These are phyloP conservation scores for Rhizophora mangle DNA, from an alignment of 345 rosid species.

Conservation along the genomic window DNA sequence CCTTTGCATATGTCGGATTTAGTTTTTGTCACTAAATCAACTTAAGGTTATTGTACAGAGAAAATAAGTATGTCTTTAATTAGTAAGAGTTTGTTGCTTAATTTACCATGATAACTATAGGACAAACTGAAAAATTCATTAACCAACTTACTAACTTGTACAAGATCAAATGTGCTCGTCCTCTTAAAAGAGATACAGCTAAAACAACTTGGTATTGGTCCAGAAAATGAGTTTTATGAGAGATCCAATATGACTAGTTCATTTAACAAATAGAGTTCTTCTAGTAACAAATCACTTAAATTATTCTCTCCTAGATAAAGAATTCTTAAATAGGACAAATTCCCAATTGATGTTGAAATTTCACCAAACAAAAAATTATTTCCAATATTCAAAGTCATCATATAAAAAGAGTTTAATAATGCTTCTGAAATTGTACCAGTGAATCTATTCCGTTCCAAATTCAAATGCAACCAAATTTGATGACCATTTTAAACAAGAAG, in stretches of 20 bases:
- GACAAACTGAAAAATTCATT: rapidly evolving
- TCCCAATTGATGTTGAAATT: background rate
- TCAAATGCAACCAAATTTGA: background rate
- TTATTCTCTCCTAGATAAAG: background rate
- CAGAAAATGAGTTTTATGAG: background rate
- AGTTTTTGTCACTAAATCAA: too few relatives aligned
- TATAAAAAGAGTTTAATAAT: background rate
- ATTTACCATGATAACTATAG: too few relatives aligned
- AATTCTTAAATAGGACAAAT: background rate
- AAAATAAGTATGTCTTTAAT: rapidly evolving
- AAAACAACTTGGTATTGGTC: conserved; percentile 1
- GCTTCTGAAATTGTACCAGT: background rate
- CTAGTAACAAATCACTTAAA: background rate
- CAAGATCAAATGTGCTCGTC: background rate
- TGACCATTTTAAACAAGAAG: conserved; percentile 4
- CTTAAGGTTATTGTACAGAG: too few relatives aligned
- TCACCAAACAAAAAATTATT: background rate
- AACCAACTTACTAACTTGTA: too few relatives aligned
- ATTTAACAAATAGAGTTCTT: background rate
- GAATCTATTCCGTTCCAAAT: background rate
- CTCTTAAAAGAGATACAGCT: background rate
- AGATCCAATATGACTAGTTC: conserved; percentile 3
- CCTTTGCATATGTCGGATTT: too few relatives aligned
- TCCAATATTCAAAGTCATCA: background rate
- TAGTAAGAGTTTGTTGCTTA: rapidly evolving